Conservation (phyloP, 2,329 filamentous ascomycete genomes). For the Cytospora schulzeri region DNA sequence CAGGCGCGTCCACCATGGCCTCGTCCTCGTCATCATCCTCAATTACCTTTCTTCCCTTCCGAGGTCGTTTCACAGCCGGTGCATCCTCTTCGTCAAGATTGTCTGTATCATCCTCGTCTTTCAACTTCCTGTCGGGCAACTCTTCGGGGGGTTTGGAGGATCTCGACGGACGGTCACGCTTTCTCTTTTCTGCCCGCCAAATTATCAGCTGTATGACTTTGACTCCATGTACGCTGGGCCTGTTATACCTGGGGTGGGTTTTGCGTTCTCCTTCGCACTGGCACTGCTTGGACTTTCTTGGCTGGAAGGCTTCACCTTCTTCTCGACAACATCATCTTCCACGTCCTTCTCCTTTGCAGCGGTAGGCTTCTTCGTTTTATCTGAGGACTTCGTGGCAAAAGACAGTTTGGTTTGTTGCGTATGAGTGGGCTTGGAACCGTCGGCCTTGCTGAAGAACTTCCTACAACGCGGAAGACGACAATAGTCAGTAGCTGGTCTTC, state of each 20-base stretch:
- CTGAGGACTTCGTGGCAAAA: slow-evolving; percentile 63
- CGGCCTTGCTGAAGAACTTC: slow-evolving; percentile 78
- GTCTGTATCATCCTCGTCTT: slow-evolving; percentile 44
- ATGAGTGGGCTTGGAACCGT: slow-evolving; percentile 59
- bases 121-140: slow-evolving; percentile 37
- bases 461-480: slow-evolving; percentile 49
- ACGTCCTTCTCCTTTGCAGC: slow-evolving; percentile 37
- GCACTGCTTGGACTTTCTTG: slow-evolving; percentile 31
- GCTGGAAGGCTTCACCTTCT: slow-evolving; percentile 30
- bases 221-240: slow-evolving; percentile 4
- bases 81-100: slow-evolving; percentile 53
- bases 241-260: slow-evolving; percentile 42
- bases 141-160: slow-evolving; percentile 29
- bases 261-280: slow-evolving; percentile 42
- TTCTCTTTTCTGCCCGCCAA: slow-evolving; percentile 45
- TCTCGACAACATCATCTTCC: slow-evolving; percentile 30
- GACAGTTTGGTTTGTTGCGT: slow-evolving; percentile 78
- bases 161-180: slow-evolving; percentile 42
- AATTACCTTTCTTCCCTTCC: slow-evolving; percentile 49
- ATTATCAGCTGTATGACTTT: slow-evolving; percentile 8
- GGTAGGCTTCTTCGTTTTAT: slow-evolving; percentile 43
- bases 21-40: slow-evolving; percentile 57
- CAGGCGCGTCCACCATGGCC: slow-evolving; percentile 40
- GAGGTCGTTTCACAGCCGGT: slow-evolving; percentile 61
- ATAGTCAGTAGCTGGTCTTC: slow-evolving; percentile 17